Conservation (phyloP, 2,329 filamentous ascomycete genomes). For the Alternaria brassicae region DNA sequence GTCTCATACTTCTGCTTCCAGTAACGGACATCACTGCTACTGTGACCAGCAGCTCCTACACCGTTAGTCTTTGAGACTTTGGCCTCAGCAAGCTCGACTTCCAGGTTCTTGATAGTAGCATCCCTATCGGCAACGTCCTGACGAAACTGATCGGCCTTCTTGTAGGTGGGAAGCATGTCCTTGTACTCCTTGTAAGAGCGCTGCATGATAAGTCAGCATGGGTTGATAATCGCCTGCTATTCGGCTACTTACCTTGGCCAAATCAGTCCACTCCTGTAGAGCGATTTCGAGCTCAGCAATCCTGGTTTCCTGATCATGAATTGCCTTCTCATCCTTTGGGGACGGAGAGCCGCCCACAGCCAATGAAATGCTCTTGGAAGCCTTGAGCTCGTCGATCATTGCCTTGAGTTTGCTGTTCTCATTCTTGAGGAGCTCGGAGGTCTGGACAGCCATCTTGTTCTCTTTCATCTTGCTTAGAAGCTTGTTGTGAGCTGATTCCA, state of each 20-base stretch:
- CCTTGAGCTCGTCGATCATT: conserved; percentile 1
- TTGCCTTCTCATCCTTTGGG: not conserved
- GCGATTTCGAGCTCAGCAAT: conserved; percentile 16
- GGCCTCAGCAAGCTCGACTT: conserved; percentile 24
- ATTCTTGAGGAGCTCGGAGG: not conserved
- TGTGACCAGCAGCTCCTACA: not conserved
- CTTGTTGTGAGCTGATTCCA: conserved; percentile 19
- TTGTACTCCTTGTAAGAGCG: conserved; percentile 38
- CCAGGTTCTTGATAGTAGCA: conserved; percentile 24
- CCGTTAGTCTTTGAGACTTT: conserved; percentile 23
- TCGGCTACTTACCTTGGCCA: conserved; percentile 21
- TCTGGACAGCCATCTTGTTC: conserved; percentile 3
- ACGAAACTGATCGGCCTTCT: conserved; percentile 29
- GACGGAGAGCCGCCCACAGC: not conserved
- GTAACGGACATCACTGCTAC: conserved; percentile 20
- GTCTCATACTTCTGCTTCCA: conserved; percentile 39
- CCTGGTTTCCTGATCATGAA: conserved; percentile 17
- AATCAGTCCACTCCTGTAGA: conserved; percentile 29
- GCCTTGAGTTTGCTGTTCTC: conserved; percentile 18
- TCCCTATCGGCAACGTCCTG: conserved; percentile 23
- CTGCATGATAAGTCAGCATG: conserved; percentile 1
- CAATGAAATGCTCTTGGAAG: not conserved
- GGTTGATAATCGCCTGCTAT: not conserved
- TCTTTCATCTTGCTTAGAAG: conserved; percentile 18
- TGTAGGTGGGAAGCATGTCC: conserved; percentile 28